Evolutionary conservation across 2,329 filamentous ascomycete species (phyloP), one percentile per base, ranked within the genome.

Genomic region (Exophiala lecanii-corni): DNA sequence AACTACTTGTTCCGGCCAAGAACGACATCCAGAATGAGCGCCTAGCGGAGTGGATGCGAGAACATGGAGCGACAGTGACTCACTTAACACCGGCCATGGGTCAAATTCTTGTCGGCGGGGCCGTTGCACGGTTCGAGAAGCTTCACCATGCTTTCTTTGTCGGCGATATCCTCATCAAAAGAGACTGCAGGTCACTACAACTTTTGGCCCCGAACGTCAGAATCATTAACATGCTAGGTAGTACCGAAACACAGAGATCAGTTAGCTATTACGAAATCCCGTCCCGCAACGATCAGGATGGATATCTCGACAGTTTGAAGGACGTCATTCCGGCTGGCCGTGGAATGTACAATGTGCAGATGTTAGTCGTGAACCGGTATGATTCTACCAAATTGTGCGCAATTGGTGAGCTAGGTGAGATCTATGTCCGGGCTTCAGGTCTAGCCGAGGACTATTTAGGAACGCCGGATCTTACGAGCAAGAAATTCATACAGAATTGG

Each of bases 11-110:
- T 1, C 89, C 89, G 1, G 78, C 86, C 9, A 78, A 78, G 44
- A 89, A 95, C 50, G 81, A 89, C 55, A 97, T 97, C 47, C 78
- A 83, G 41, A 85, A 96, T 61, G 89, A 95, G 66, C 81, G 75
- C 56, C 72, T 96, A 10, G 83, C 83, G 3, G 88, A 94, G 59
- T 98, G 92, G 92, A 87, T 96, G 75, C 73, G 75, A 39, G 78
- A 83, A 39, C 78, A 85, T 59, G 69, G 75, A 42, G 79, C 85
- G 2, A 94, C 82, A 12, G 85, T 89, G 15, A 88, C 84, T 9
- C 92, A 97, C 65, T 69, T 97, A 28, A 98, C 92, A 1, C 92
- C 92, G 7, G 92, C 92, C 44, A 96, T 97, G 89, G 89, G 89
- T 42, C 87, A 96, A 57, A 92, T 97, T 49, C 70, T 97, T 2